Conservation (phyloP, 2,329 filamentous ascomycete species). For the Fusarium nisikadoi region DNA sequence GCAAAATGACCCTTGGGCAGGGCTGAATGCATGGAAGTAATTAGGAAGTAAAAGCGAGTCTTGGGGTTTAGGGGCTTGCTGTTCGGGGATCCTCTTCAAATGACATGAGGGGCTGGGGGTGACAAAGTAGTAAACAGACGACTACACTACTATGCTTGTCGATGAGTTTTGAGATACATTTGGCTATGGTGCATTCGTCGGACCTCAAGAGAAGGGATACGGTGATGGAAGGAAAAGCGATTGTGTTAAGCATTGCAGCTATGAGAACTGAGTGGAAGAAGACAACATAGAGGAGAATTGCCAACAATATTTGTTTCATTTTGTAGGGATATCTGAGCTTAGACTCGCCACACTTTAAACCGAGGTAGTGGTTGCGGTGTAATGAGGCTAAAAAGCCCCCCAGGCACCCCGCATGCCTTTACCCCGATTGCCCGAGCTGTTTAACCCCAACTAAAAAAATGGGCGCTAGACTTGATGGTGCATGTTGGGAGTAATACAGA, state of each 20-base stretch:
- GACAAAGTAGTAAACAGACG: not conserved
- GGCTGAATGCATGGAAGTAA: slow-evolving; percentile 64
- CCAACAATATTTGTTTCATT: slow-evolving; percentile 21
- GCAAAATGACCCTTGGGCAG: slow-evolving; percentile 62
- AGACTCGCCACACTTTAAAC: slow-evolving; percentile 28
- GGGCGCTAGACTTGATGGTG: slow-evolving; percentile 9
- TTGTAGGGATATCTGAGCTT: not conserved
- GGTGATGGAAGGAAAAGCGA: not conserved
- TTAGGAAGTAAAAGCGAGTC: not conserved
- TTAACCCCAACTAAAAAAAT: slow-evolving; percentile 14
- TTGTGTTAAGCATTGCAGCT: not conserved
- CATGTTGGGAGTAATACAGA: slow-evolving; percentile 34
- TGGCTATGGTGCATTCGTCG: not conserved
- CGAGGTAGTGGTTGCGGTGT: slow-evolving; percentile 25
- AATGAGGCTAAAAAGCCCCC: slow-evolving; percentile 7
- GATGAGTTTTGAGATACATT: not conserved
- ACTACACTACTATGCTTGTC: not conserved
- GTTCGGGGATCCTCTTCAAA: not conserved
- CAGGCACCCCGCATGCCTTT: slow-evolving; percentile 39
- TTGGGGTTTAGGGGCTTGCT: not conserved
- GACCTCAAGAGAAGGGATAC: slow-evolving; percentile 2
- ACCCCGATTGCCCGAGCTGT: slow-evolving; percentile 41
- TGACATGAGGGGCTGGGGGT: not conserved
- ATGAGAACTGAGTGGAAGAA: slow-evolving; percentile 1
- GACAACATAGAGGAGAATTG: slow-evolving; percentile 25